phyloP scores from a whole-genome alignment of 352 stramenopile genomes.

The Blastocystis sp. region DNA sequence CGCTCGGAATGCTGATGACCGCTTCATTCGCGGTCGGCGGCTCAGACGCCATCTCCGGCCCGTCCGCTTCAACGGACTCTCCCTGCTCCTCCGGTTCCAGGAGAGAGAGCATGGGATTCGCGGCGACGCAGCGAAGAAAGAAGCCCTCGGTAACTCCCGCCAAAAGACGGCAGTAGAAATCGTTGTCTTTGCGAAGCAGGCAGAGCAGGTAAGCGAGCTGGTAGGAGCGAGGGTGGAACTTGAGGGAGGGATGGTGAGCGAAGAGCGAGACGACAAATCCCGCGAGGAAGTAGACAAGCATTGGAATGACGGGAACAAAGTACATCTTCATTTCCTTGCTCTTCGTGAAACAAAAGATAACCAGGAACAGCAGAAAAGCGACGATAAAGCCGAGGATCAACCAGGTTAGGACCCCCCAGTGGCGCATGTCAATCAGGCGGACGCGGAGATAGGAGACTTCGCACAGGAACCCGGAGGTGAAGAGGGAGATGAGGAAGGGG shows the following conservation, averaged over 20 bases:
- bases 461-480: slow-evolving; percentile 42
- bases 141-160: slow-evolving; percentile 3
- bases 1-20: not conserved
- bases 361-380: slow-evolving; percentile 40
- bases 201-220: slow-evolving; percentile 34
- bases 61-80: too few relatives aligned
- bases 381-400: slow-evolving; percentile 66
- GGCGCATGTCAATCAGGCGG: slow-evolving; percentile 30
- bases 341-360: slow-evolving; percentile 42
- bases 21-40: not conserved
- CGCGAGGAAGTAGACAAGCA: slow-evolving; percentile 57
- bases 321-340: slow-evolving; percentile 18
- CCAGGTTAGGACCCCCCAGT: slow-evolving; percentile 41
- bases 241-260: slow-evolving; percentile 37
- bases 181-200: slow-evolving; percentile 57
- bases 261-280: slow-evolving; percentile 47
- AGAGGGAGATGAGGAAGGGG: slow-evolving; percentile 51
- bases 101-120: slow-evolving; percentile 24
- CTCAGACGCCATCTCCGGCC: not conserved
- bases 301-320: slow-evolving; percentile 36
- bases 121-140: slow-evolving; percentile 45
- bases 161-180: slow-evolving; percentile 51
- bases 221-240: slow-evolving; percentile 56
- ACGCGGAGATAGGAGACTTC: slow-evolving; percentile 40
- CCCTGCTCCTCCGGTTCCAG: slow-evolving; percentile 7